Base-by-base conservation (phyloP, 306 rosid species). In the Lagenaria siceraria region DNA sequence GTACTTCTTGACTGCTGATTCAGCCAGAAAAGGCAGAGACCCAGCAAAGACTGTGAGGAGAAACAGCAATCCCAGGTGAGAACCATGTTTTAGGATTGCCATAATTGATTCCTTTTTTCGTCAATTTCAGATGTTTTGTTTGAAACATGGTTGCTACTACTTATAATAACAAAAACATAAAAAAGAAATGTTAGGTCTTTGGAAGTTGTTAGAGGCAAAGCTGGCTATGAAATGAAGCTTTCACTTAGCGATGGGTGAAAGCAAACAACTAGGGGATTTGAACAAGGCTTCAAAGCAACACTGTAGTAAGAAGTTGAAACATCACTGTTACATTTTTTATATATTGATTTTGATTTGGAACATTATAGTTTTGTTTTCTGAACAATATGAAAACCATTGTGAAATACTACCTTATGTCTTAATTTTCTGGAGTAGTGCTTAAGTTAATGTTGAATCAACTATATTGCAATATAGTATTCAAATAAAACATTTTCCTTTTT, bases 281-380 rank as follows among this genome's bases (percentile, higher is more conserved):
- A 42, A 69, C 75, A 22, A 40, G 52, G 55, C 75, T 69, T 69
- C 33, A 21, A 69, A 42, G 75, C 75, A 69, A 69, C 74, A 66
- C 55, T 42, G 55, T 69, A n/a, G 53, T 3, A 69, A 69, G 75
- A 69, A 69, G 75, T 43, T 69, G 75, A 69, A 69, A 69, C 75
- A 69, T 69, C 75, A 69, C 13, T 69, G 35, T 69, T 69, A 69
- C 75, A 69, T 69, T 69, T 42, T 35, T 43, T 69, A 43, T 22
- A 42, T 43, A 22, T 69, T 40, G 12, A 38, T 69, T 51, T 69
- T 42, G 54, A 65, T 63, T 63, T 61, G 5, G 42, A 61, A 61
- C 11, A 33, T 63, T 63, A 33, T 21, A 36, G 24, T 38, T 65
- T 35, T 64, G n/a, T 35, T 64, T 36, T 64, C 72, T 38, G 29